Evolutionary conservation across 2,329 filamentous ascomycete genomes (phyloP).

Genomic region (Xylaria sp.): DNA sequence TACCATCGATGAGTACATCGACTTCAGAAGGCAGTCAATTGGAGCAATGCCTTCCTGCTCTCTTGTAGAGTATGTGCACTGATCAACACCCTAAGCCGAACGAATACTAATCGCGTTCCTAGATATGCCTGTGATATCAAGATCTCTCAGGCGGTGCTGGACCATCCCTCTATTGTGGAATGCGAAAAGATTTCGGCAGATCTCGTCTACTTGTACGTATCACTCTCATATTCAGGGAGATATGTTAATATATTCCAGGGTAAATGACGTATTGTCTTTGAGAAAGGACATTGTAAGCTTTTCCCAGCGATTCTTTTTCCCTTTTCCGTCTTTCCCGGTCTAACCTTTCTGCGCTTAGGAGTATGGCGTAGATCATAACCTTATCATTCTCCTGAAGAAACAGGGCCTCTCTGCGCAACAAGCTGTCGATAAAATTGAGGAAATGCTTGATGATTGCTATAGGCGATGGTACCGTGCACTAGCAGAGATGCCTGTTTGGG

Average conservation of each 20-base stretch:
- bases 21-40: conserved; percentile 39
- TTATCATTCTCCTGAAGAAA: conserved; percentile 38
- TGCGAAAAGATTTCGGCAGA: conserved; percentile 39
- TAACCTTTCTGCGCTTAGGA: conserved; percentile 15
- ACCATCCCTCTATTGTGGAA: conserved; percentile 38
- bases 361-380: conserved; percentile 39
- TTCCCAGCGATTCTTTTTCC: not conserved
- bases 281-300: conserved; percentile 41
- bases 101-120: not conserved
- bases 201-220: conserved; percentile 38
- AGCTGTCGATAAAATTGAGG: conserved; percentile 40
- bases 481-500: conserved; percentile 42
- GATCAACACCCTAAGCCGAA: not conserved
- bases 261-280: conserved; percentile 41
- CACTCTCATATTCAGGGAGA: not conserved
- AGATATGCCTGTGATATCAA: conserved; percentile 33
- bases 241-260: conserved; percentile 5
- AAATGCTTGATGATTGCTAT: conserved; percentile 43
- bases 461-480: conserved; percentile 43
- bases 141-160: conserved; percentile 36
- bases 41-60: conserved; percentile 38
- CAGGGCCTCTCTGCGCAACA: conserved; percentile 41
- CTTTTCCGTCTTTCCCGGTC: not conserved
- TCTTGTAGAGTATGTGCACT: conserved; percentile 40
- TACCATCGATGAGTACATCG: conserved; percentile 40